Percentiles rank a stretch among this genome's conserved stretches.
These are phyloP conservation scores for Rhodomyrtus psidioides DNA, from an alignment of 441 rosid species.

Conservation along the genomic window DNA sequence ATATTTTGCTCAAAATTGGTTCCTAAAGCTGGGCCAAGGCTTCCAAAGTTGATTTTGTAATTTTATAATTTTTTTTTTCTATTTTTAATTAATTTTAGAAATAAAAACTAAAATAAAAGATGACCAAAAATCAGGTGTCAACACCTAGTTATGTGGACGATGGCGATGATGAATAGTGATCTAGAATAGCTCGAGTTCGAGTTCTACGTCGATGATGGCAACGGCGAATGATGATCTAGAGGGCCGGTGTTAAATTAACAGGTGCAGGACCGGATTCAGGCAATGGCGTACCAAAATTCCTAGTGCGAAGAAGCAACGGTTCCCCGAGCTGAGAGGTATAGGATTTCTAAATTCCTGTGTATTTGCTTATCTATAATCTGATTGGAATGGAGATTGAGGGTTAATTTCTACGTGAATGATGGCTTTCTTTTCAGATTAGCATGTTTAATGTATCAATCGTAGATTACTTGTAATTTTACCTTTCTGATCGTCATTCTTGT, in stretches of 20 bases:
- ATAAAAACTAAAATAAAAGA: too few relatives aligned
- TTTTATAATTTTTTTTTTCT: too few relatives aligned
- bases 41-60: too few relatives aligned
- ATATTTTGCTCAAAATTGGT: too few relatives aligned
- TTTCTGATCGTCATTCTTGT: background rate
- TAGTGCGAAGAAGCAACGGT: conserved; percentile 38
- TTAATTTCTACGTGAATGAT: background rate
- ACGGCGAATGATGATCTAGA: too few relatives aligned
- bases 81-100: too few relatives aligned
- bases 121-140: too few relatives aligned
- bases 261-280: conserved; percentile 46
- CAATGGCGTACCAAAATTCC: conserved; percentile 18
- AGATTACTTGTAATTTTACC: background rate
- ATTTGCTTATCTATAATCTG: background rate
- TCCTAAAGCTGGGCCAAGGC: too few relatives aligned
- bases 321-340: conserved; percentile 63
- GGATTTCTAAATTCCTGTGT: background rate
- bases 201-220: too few relatives aligned
- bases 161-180: too few relatives aligned
- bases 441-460: background rate
- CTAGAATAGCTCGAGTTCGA: too few relatives aligned
- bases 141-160: too few relatives aligned
- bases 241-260: background rate
- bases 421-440: background rate
- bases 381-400: background rate